Evolutionary conservation across 805 yeast genomes (phyloP), one percentile per base, ranked within the genome.

Genomic region (Yamadazyma philogaea): DNA sequence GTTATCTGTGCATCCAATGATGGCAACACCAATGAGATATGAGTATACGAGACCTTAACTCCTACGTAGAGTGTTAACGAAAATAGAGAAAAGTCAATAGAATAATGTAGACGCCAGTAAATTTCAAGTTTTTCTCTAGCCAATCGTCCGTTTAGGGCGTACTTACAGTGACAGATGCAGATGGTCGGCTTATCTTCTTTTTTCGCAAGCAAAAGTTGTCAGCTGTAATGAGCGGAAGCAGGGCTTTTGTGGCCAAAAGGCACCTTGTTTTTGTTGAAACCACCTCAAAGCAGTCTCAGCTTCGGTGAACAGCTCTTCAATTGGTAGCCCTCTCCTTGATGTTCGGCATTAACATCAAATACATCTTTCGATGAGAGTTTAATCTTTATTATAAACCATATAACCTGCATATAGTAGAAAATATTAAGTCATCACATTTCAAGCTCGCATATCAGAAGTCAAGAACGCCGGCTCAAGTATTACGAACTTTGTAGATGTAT

Each of bases 1-100:
- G 28, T 38, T n/a, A 38, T 38, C 8, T 21, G 37, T 30, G 33
- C 40, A 7, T 18, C 34, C 24, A 34, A 34, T 30, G 37, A 34
- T 19, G 37, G 37, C n/a, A 21, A 34, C 18, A 34, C 37, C 18
- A 30, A 30, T n/a, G 33, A 30, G 33, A 15, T 30, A 30, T 30
- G 33, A 30, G 16, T 30, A 30, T 10, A 30, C 34, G 34, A 30
- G 34, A 30, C 34, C 34, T 30, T 30, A 24, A 22, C 36, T 22
- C 28, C 28, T 24, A 24, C 12, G 28, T 24, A 24, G 28, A 24
- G 28, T 24, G 12, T 24, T 24, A 11, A 24, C 12, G 12, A n/a
- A 11, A 24, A 24, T 24, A 24, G 26, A 24, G 26, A 24, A 24
- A n/a, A 24, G 28, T 24, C 12, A 24, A 24, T 7, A 24, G 28